Base-by-base conservation (phyloP, 345 rosid species). In the Barbarea vulgaris region DNA sequence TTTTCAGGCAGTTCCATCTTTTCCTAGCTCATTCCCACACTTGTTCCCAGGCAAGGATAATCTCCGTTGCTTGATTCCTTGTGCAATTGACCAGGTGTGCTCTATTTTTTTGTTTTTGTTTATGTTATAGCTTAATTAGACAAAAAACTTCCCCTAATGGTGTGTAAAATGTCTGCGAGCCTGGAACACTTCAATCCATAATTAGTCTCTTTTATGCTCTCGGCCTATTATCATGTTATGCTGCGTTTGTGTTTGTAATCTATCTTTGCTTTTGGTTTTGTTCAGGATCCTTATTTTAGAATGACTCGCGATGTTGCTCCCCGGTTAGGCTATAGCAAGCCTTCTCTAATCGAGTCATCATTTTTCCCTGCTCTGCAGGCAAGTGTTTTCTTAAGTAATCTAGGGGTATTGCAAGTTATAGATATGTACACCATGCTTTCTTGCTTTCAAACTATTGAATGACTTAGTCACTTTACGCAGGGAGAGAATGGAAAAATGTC, bases 261-360 rank as follows among this genome's bases (percentile, higher is more conserved):
- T 25, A 5, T 50, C 7, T 19, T 10, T 58, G 9, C 11, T 37
- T 54, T 76, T 69, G 61, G 31, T 33, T 82, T 67, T 55, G 34
- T 78, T 77, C 91, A 91, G 98, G 98, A 94, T 80, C 99, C 97
- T 56, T 95, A 95, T 81, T 94, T 92, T 80, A 90, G 97, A 81
- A 92, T 90, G 97, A 92, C 99, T 14, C 82, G 97, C n/a, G 97
- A 94, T 86, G 99, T 90, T 74, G 97, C 98, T 61, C 97, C 97
- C 7, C 89, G 96, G 41, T 51, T 92, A 64, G 97, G 98, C 83
- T 94, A 88, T 76, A 89, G 91, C 82, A 94, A 94, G 82, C 97
- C 97, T 60, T 82, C 98, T 17, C 78, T 94, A 75, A 91, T 94
- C 69, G 97, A 94, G 80, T 91, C 97, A 2, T 7, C 82, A 31